Conservation (phyloP, 495 filamentous ascomycete species). For the Aspergillus olivimuriae region DNA sequence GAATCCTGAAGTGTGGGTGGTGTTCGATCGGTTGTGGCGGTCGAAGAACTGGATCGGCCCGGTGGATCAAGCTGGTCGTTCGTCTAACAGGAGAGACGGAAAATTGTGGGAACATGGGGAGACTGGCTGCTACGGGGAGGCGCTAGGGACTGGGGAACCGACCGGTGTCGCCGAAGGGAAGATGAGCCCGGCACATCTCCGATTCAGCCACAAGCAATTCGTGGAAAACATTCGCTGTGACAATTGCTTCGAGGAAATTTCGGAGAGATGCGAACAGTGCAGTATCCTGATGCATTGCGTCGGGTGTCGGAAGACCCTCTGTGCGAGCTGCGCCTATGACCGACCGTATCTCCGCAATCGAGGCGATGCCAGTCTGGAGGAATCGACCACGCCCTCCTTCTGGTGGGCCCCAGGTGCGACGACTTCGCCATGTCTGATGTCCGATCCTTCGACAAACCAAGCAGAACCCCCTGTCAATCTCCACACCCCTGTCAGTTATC, state of each 20-base stretch:
- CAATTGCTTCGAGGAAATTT: slow-evolving; percentile 44
- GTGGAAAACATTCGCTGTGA: slow-evolving; percentile 49
- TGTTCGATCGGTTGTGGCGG: slow-evolving; percentile 56
- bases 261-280: slow-evolving; percentile 56
- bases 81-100: slow-evolving; percentile 33
- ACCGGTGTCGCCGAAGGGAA: slow-evolving; percentile 47
- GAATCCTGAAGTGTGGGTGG: slow-evolving; percentile 55
- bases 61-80: slow-evolving; percentile 14
- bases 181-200: slow-evolving; percentile 46
- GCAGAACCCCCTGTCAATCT: slow-evolving; percentile 24
- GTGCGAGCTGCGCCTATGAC: slow-evolving; percentile 55
- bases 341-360: slow-evolving; percentile 40
- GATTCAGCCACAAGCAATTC: slow-evolving; percentile 48
- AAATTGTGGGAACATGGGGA: slow-evolving; percentile 56
- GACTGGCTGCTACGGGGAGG: slow-evolving; percentile 48
- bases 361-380: slow-evolving; percentile 9
- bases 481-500: slow-evolving; percentile 24
- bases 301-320: slow-evolving; percentile 56
- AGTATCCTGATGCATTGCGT: slow-evolving; percentile 59
- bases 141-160: slow-evolving; percentile 42
- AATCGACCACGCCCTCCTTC: slow-evolving; percentile 25
- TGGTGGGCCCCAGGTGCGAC: slow-evolving; percentile 56
- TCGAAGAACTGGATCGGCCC: slow-evolving; percentile 54
- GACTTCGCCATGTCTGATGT: slow-evolving; percentile 52
- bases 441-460: slow-evolving; percentile 33